Percentiles rank a stretch among this genome's conserved stretches.
Conservation (phyloP, 768 basidiomycete genomes). For the Leccinum longicurvipes region DNA sequence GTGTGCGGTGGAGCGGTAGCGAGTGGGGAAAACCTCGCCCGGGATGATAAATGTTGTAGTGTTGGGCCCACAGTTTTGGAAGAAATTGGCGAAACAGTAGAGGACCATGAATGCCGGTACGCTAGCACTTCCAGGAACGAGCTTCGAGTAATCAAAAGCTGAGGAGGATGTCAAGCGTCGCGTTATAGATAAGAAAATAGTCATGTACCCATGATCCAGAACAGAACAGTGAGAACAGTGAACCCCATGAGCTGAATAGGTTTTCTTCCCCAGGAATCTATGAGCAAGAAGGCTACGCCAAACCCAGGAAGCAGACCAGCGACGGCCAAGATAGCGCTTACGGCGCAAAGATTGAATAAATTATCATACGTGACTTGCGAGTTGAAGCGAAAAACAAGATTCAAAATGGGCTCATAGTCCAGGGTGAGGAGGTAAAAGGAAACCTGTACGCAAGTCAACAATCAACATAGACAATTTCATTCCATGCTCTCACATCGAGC, state of each 20-base stretch:
- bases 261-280: conserved; percentile 76
- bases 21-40: conserved; percentile 80
- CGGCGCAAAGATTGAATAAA: conserved; percentile 57
- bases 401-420: conserved; percentile 44
- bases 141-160: conserved; percentile 63
- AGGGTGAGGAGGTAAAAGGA: conserved; percentile 85
- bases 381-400: background rate
- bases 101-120: conserved; percentile 64
- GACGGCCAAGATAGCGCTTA: conserved; percentile 67
- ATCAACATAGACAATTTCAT: background rate
- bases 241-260: conserved; percentile 79
- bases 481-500: conserved; percentile 60
- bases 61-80: conserved; percentile 84
- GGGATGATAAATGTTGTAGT: conserved; percentile 76
- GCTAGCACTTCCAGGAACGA: conserved; percentile 28
- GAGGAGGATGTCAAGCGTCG: conserved; percentile 1
- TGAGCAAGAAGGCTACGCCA: conserved; percentile 45
- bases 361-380: conserved; percentile 42
- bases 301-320: conserved; percentile 83
- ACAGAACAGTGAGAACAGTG: conserved; percentile 56
- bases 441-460: conserved; percentile 39
- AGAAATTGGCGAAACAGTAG: conserved; percentile 79
- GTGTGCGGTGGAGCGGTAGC: conserved; percentile 77
- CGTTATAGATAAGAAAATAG: background rate
- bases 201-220: conserved; percentile 59